A percentile compares a stretch with the other conserved stretches of the same genome.
Conservation (phyloP, 2,329 filamentous ascomycete genomes). For the Nigrospora oryzae region DNA sequence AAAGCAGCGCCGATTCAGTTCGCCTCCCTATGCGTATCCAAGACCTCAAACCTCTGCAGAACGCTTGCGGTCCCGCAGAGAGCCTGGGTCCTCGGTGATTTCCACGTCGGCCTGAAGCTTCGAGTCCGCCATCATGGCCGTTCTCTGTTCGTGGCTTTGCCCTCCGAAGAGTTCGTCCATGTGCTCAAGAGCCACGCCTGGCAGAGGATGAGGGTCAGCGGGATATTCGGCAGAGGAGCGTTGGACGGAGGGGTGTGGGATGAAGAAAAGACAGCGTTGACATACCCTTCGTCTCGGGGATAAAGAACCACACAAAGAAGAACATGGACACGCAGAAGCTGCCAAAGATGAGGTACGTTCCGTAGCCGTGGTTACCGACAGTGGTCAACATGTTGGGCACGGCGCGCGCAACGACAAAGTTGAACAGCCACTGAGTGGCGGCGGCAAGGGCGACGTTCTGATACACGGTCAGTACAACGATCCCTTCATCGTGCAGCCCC, state of each 20-base stretch:
- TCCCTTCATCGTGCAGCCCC: not conserved
- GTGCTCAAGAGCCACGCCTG: constrained; percentile 48
- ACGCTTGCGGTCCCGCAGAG: no score
- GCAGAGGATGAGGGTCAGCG: constrained; percentile 24
- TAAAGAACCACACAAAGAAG: constrained; percentile 52
- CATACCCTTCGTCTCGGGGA: constrained; percentile 28
- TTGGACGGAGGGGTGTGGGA: not conserved
- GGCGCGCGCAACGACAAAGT: constrained; percentile 55
- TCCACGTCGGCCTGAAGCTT: not conserved
- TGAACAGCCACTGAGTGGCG: constrained; percentile 57
- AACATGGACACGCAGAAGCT: constrained; percentile 55
- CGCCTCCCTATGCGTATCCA: no score
- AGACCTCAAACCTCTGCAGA: no score
- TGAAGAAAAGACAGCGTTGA: not conserved
- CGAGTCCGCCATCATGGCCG: not conserved
- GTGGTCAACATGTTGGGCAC: constrained; percentile 56
- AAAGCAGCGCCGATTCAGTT: no score
- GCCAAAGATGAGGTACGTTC: constrained; percentile 56
- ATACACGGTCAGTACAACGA: not conserved
- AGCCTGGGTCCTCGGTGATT: not conserved
- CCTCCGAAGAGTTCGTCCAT: constrained; percentile 53
- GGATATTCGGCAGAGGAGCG: not conserved
- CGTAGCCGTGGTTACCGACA: constrained; percentile 26
- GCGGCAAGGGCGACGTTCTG: constrained; percentile 51
- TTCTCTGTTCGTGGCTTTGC: not conserved